These are phyloP conservation scores for Sugiyamaella smithiae DNA, from an alignment of 805 yeast genomes.

Conservation along the genomic window DNA sequence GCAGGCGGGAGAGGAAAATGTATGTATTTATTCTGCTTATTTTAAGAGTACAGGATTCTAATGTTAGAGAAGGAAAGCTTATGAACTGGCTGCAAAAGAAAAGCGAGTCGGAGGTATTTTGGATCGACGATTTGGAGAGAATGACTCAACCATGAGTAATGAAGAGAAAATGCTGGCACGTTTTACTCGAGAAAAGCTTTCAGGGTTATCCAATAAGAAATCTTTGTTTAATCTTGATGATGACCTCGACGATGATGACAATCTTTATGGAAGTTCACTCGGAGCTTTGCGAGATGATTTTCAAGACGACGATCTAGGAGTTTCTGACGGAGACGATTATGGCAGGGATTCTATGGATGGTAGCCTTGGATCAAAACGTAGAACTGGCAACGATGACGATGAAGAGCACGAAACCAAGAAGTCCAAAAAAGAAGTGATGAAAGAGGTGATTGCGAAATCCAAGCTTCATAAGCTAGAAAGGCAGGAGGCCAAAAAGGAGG, in stretches of 20 bases:
- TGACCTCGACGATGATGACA: conserved; percentile 48
- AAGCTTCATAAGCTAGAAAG: conserved; percentile 41
- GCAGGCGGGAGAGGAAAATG: conserved; percentile 59
- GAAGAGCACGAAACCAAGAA: conserved; percentile 42
- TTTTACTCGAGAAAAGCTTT: conserved; percentile 73
- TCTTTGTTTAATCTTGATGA: conserved; percentile 73
- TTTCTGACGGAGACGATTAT: conserved; percentile 32
- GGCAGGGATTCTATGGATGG: conserved; percentile 28
- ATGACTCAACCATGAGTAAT: conserved; percentile 61
- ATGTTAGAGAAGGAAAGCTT: conserved; percentile 50
- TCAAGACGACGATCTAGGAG: conserved; percentile 46
- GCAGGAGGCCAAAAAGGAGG: conserved; percentile 39
- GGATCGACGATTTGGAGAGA: conserved; percentile 93
- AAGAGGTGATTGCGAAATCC: conserved; percentile 43
- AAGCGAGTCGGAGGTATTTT: conserved; percentile 74
- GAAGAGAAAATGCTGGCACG: conserved; percentile 96
- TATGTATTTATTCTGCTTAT: background rate
- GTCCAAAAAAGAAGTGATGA: conserved; percentile 43
- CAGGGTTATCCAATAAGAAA: conserved; percentile 30
- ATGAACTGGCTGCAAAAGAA: conserved; percentile 57
- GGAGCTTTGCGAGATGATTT: conserved; percentile 57
- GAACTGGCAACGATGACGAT: conserved; percentile 33
- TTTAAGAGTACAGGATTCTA: conserved; percentile 9
- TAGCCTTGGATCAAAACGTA: conserved; percentile 8
- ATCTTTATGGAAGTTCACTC: conserved; percentile 70